Base-by-base conservation (phyloP, 805 yeast species). In the Saturnispora dispora region DNA sequence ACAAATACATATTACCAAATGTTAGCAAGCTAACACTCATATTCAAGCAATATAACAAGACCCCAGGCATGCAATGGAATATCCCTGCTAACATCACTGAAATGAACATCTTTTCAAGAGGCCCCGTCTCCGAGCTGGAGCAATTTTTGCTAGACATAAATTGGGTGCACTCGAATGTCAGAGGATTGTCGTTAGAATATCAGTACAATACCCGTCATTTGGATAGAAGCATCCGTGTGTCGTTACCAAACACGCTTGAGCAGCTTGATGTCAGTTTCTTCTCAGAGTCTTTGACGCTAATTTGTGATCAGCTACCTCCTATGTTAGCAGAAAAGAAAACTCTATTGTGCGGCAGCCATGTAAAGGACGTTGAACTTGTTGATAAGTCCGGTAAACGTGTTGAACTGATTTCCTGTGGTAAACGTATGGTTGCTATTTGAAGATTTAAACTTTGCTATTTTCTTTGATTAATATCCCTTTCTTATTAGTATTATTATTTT, bases 181-280 rank as follows among this genome's bases (percentile, higher is more conserved):
- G 51, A 28, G 51, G 51, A 3, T 20, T 48, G 10, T 48, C 51
- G 8, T 35, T 48, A 25, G 51, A 48, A 27, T 48, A 48, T 35
- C 51, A 48, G 23, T 48, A 48, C 28, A 43, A 42, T 18, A 43
- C 51, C 10, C 42, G 51, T 7, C 27, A 42, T 20, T 23, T 48
- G n/a, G 51, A 48, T 35, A 28, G 46, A 22, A 48, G 30, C 36
- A 20, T 48, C 5, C 33, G 18, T 17, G 27, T 48, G 4, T 27
- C 47, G 4, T 43, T 48, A 28, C 51, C 51, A 11, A 33, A 41
- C 30, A 25, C 51, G 2, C 43, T 48, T 32, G 51, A 48, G 10
- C 51, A 48, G 20, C 27, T 48, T 4, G 51, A 48, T 36, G 51
- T 48, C 17, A 43, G 37, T n/a, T 48, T 33, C 28, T 48, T 48